Conservation (phyloP, 441 rosid species). For the Capsella rubella region DNA sequence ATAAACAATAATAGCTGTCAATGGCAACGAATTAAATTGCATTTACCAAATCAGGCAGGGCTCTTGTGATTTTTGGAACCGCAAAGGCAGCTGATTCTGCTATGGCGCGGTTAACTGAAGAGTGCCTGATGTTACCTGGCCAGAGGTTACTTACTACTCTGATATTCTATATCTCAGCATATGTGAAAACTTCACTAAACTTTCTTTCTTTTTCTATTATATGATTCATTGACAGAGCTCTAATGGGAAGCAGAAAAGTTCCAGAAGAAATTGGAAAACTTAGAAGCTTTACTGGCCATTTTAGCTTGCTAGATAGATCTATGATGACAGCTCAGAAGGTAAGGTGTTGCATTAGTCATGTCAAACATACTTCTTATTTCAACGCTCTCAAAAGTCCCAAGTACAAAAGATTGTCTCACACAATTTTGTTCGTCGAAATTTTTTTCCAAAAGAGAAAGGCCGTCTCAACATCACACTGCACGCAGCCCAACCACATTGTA, state of each 20-base stretch:
- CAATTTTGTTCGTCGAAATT: conserved; percentile 5
- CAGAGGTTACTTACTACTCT: conserved; percentile 31
- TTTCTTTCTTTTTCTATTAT: not conserved
- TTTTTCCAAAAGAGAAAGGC: conserved; percentile 24
- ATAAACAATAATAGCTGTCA: not conserved
- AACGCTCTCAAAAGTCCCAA: conserved; percentile 4
- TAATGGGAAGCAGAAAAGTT: conserved; percentile 22
- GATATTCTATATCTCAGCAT: conserved; percentile 20
- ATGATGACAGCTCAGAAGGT: conserved; percentile 21
- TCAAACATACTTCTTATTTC: not conserved
- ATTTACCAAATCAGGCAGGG: conserved; percentile 50
- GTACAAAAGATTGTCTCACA: conserved; percentile 26
- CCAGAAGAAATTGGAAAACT: conserved; percentile 10
- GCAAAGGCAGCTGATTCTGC: conserved; percentile 56
- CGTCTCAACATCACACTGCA: conserved; percentile 40
- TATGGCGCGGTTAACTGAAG: conserved; percentile 39
- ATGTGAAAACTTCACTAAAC: conserved; percentile 7
- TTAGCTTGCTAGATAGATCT: conserved; percentile 20
- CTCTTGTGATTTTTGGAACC: conserved; percentile 56
- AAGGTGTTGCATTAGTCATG: conserved; percentile 21
- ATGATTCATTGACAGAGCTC: conserved; percentile 27
- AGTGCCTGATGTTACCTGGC: conserved; percentile 47
- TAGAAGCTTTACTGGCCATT: conserved; percentile 29
- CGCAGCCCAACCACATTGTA: conserved; percentile 42
- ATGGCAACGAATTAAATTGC: not conserved